Conservation (phyloP, 306 rosid species). For the Abrus pulchellus region DNA sequence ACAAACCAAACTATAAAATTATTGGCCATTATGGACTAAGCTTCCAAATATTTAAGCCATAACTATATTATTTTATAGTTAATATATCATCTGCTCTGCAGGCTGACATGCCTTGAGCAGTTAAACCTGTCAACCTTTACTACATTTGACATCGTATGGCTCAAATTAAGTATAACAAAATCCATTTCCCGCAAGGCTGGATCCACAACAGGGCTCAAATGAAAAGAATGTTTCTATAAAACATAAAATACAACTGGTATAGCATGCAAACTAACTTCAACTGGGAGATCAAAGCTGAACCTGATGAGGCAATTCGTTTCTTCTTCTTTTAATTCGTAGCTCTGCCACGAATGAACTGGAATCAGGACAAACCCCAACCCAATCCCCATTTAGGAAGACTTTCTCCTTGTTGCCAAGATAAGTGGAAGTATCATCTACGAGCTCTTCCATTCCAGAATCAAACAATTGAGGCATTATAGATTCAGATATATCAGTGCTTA, state of each 20-base stretch:
- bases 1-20: conserved; percentile 26
- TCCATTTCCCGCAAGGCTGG: conserved; percentile 1
- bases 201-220: conserved; percentile 15
- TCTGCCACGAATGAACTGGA: conserved; percentile 67
- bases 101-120: conserved; percentile 20
- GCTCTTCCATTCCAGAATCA: conserved; percentile 79
- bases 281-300: conserved; percentile 56
- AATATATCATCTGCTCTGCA: conserved; percentile 13
- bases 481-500: conserved; percentile 63
- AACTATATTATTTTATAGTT: conserved; percentile 14
- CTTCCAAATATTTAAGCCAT: conserved; percentile 11
- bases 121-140: conserved; percentile 19
- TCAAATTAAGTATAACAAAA: conserved; percentile 23
- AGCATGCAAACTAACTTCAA: conserved; percentile 38
- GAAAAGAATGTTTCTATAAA: conserved; percentile 21
- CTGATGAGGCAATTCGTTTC: conserved; percentile 72
- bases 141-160: conserved; percentile 27
- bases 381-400: conserved; percentile 86
- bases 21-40: not conserved
- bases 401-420: conserved; percentile 66
- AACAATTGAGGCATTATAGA: conserved; percentile 59
- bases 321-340: conserved; percentile 72
- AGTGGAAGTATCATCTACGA: conserved; percentile 73
- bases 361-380: conserved; percentile 88
- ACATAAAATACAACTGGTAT: conserved; percentile 17